These are phyloP conservation scores for Naematelia aurantialba DNA, from an alignment of 768 basidiomycete genomes.

Conservation along the genomic window DNA sequence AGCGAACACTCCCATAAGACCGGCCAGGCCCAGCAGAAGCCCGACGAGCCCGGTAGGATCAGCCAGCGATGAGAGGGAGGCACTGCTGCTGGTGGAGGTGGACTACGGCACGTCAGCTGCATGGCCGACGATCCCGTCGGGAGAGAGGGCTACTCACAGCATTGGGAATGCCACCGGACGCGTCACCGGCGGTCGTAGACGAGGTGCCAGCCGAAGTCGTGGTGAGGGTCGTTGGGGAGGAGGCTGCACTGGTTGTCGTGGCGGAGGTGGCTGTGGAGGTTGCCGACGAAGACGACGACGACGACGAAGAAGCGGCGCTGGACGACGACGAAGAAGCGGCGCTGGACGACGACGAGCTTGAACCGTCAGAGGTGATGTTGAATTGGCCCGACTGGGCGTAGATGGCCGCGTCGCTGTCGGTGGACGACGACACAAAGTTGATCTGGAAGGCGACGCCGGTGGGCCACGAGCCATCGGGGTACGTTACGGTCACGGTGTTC, in stretches of 20 bases:
- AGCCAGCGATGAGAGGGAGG: constrained; percentile 6
- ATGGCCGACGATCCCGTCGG: not conserved
- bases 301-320: not conserved
- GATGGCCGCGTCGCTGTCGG: constrained; percentile 57
- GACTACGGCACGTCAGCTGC: constrained; percentile 12
- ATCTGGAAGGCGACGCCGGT: constrained; percentile 63
- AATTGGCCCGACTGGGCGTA: constrained; percentile 71
- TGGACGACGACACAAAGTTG: constrained; percentile 62
- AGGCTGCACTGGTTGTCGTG: constrained; percentile 1
- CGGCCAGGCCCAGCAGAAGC: constrained; percentile 12
- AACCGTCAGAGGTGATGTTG: constrained; percentile 52
- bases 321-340: constrained; percentile 1
- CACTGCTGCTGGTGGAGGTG: constrained; percentile 11
- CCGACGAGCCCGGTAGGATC: constrained; percentile 13
- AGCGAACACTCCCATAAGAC: constrained; percentile 15
- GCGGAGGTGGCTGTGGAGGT: not conserved
- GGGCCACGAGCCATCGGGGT: constrained; percentile 63
- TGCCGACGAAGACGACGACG: constrained; percentile 7
- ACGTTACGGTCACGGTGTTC: constrained; percentile 53
- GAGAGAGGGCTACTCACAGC: constrained; percentile 13
- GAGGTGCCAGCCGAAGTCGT: constrained; percentile 6
- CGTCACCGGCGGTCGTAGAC: constrained; percentile 14
- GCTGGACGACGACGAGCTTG: constrained; percentile 45
- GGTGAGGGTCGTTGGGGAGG: constrained; percentile 4
- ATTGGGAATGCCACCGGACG: constrained; percentile 33